Evolutionary conservation across 176 grass and related monocot genomes (phyloP).

Genomic region (Cenchrus americanus): DNA sequence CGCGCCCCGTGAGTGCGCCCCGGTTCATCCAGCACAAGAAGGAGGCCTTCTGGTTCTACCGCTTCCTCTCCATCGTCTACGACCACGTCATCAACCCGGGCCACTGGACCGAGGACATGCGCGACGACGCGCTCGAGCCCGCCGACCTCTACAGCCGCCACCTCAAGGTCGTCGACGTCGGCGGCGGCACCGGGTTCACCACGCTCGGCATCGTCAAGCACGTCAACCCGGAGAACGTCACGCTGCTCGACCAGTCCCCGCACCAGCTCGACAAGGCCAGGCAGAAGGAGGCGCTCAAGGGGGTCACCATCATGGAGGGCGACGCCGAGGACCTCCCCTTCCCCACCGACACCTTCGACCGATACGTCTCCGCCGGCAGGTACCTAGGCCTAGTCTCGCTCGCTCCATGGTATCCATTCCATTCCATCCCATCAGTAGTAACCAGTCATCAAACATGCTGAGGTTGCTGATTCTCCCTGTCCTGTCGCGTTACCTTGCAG

Average conservation of each 20-base stretch:
- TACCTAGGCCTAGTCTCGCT: too few relatives aligned
- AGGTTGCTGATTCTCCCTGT: not conserved
- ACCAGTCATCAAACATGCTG: not conserved
- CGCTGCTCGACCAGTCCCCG: conserved; percentile 86
- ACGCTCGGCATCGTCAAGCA: conserved; percentile 87
- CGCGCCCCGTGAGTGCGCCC: conserved; percentile 54
- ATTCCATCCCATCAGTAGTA: not conserved
- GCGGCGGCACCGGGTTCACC: conserved; percentile 78
- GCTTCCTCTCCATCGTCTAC: conserved; percentile 91
- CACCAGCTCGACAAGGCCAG: conserved; percentile 88
- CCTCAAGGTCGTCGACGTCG: conserved; percentile 86
- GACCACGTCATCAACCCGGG: conserved; percentile 93
- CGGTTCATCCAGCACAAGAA: conserved; percentile 99
- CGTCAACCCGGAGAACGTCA: conserved; percentile 74
- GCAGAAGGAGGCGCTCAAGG: conserved; percentile 79
- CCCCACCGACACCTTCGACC: conserved; percentile 71
- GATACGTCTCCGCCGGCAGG: conserved; percentile 93
- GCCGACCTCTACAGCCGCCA: conserved; percentile 62
- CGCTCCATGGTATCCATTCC: too few relatives aligned
- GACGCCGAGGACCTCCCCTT: conserved; percentile 93
- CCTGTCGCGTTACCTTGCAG: conserved; percentile 35
- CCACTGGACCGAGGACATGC: conserved; percentile 98
- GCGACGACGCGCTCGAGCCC: conserved; percentile 82
- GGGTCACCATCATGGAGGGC: conserved; percentile 80
- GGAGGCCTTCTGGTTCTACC: conserved; percentile 99